phyloP scores from a whole-genome alignment of 2,329 filamentous ascomycete genomes.

The Ophiobolus disseminans region DNA sequence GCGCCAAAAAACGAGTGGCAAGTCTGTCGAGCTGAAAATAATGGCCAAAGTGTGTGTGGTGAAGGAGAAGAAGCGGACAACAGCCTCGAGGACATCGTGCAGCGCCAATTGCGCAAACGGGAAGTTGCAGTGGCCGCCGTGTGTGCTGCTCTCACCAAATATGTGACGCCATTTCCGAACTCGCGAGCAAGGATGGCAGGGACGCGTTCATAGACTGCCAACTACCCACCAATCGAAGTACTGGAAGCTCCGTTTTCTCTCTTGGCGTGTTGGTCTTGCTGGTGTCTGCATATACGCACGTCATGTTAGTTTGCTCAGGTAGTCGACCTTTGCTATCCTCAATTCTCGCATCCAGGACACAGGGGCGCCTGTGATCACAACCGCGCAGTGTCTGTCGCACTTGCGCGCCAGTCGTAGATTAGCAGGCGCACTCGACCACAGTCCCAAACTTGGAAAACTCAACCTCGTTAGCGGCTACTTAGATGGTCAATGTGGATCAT shows the following conservation, averaged over 20 bases:
- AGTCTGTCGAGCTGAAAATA: constrained; percentile 1
- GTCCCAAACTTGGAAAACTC: no score
- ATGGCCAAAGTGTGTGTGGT: constrained; percentile 1
- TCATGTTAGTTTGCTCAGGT: no score
- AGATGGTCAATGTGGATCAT: no score
- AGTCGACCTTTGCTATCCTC: no score
- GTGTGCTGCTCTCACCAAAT: neutral
- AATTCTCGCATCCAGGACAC: no score
- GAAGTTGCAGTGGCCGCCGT: neutral
- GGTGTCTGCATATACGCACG: neutral
- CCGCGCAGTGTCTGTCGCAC: no score
- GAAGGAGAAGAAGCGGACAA: neutral
- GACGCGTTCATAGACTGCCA: neutral
- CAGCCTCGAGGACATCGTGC: neutral
- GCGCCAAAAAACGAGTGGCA: constrained; percentile 3
- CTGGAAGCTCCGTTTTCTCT: neutral
- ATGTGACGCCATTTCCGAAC: neutral
- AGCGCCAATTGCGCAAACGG: neutral
- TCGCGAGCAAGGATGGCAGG: constrained; percentile 1
- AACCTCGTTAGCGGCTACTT: no score
- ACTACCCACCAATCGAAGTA: neutral
- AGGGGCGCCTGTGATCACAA: no score
- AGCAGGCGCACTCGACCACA: no score
- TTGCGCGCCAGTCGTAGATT: no score
- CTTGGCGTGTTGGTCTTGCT: neutral